Percentiles rank a stretch among this genome's conserved stretches.
Evolutionary conservation across 1,284 basidiomycete species (phyloP).

Genomic region (Microbotryum scabiosae): DNA sequence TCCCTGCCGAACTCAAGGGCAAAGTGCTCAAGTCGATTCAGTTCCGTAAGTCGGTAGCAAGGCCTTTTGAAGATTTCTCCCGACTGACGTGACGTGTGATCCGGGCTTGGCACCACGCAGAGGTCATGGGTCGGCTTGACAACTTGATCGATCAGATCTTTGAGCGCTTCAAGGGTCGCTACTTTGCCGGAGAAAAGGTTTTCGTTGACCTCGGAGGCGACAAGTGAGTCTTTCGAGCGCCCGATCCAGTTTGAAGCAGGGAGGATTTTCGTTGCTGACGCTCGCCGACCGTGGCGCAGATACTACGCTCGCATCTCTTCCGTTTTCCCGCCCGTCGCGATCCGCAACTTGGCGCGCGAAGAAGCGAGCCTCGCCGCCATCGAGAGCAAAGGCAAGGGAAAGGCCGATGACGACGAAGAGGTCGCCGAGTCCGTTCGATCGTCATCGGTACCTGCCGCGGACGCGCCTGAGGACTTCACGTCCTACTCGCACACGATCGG

Average conservation of each 20-base stretch:
- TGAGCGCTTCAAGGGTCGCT: conserved; percentile 91
- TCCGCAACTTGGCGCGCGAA: conserved; percentile 32
- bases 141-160: conserved; percentile 87
- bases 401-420: neutral
- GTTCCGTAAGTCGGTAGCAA: conserved; percentile 64
- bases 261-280: conserved; percentile 34
- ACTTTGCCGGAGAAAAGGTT: conserved; percentile 68
- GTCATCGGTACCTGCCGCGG: conserved; percentile 27
- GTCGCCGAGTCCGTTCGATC: conserved; percentile 38
- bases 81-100: neutral
- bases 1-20: conserved; percentile 84
- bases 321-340: conserved; percentile 60
- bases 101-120: conserved; percentile 45
- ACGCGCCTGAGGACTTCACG: conserved; percentile 19
- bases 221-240: conserved; percentile 27
- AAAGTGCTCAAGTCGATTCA: conserved; percentile 85
- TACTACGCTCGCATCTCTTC: conserved; percentile 67
- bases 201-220: conserved; percentile 38
- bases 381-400: neutral
- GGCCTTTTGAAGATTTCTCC: neutral
- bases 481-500: conserved; percentile 55
- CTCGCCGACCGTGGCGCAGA: conserved; percentile 42
- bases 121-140: conserved; percentile 90
- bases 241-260: conserved; percentile 28
- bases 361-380: neutral